phyloP scores from a whole-genome alignment of 441 rosid species.

The Gossypium lobatum region DNA sequence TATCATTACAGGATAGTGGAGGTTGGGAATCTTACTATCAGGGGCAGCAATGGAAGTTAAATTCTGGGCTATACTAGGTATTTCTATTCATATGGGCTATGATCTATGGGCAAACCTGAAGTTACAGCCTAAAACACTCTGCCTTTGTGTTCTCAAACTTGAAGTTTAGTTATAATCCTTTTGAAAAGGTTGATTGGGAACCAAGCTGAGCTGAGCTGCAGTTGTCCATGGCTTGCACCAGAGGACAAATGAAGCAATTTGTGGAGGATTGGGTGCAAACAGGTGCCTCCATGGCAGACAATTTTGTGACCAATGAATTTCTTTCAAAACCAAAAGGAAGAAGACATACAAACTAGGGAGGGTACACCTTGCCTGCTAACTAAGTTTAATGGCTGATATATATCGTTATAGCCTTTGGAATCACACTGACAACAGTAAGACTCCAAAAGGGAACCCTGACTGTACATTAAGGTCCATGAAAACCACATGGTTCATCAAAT shows the following conservation, averaged over 20 bases:
- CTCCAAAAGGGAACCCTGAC: background rate
- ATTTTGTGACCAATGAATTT: background rate
- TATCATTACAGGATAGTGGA: background rate
- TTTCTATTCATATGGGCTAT: background rate
- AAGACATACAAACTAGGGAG: background rate
- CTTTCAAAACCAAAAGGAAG: background rate
- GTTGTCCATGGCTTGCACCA: background rate
- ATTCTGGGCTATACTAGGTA: background rate
- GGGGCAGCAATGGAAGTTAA: background rate
- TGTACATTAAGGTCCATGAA: slow-evolving; percentile 5
- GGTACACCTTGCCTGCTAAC: background rate
- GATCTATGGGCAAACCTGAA: background rate
- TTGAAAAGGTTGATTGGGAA: background rate
- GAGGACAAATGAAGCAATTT: background rate
- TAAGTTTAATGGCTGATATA: background rate
- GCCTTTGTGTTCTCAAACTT: background rate
- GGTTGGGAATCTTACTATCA: background rate
- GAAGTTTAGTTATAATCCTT: background rate
- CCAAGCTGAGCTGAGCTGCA: background rate
- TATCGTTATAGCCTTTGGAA: background rate
- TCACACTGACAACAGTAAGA: background rate
- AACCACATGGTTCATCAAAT: slow-evolving; percentile 5
- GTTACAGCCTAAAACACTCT: background rate
- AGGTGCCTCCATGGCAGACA: background rate
- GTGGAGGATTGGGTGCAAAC: background rate